Percentiles rank a stretch among this genome's conserved stretches.
Conservation (phyloP, 768 basidiomycete species). For the Kondoa subrosea region DNA sequence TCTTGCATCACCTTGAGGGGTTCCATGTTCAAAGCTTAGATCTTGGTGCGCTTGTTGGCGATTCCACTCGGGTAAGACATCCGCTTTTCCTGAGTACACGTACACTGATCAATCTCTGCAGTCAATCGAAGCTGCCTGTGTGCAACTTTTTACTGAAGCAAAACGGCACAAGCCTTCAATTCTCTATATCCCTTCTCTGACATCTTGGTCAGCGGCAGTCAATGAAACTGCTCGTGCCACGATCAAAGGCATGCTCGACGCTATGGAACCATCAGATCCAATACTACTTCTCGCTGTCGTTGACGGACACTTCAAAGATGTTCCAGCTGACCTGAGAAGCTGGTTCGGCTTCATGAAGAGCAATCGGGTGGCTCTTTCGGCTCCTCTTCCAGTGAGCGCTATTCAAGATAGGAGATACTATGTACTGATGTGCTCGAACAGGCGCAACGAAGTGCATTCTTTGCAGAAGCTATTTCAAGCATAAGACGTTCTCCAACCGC, state of each 20-base stretch:
- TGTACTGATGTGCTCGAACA: constrained; percentile 15
- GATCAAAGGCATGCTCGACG: constrained; percentile 76
- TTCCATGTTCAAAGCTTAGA: constrained; percentile 90
- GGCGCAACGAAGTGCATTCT: constrained; percentile 55
- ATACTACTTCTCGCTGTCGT: constrained; percentile 79
- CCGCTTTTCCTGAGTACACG: not conserved
- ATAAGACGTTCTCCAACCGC: constrained; percentile 59
- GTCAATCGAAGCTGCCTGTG: constrained; percentile 81
- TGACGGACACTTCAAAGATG: constrained; percentile 51
- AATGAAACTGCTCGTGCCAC: constrained; percentile 69
- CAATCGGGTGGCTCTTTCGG: constrained; percentile 50
- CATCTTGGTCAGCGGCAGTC: constrained; percentile 68
- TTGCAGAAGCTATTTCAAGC: constrained; percentile 52
- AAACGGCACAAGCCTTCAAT: constrained; percentile 93
- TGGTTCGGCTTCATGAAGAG: constrained; percentile 74
- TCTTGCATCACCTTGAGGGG: constrained; percentile 83
- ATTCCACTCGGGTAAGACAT: constrained; percentile 65
- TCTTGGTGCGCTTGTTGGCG: constrained; percentile 68
- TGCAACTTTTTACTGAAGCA: constrained; percentile 88
- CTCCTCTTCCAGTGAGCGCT: constrained; percentile 36
- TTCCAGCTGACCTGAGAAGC: constrained; percentile 64
- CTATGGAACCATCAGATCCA: constrained; percentile 76
- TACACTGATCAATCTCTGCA: constrained; percentile 28
- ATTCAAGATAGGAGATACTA: not conserved
- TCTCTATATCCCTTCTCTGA: constrained; percentile 78